These are phyloP conservation scores for Tetraselmis striata DNA, from an alignment of 139 green algal genomes.

Conservation along the genomic window DNA sequence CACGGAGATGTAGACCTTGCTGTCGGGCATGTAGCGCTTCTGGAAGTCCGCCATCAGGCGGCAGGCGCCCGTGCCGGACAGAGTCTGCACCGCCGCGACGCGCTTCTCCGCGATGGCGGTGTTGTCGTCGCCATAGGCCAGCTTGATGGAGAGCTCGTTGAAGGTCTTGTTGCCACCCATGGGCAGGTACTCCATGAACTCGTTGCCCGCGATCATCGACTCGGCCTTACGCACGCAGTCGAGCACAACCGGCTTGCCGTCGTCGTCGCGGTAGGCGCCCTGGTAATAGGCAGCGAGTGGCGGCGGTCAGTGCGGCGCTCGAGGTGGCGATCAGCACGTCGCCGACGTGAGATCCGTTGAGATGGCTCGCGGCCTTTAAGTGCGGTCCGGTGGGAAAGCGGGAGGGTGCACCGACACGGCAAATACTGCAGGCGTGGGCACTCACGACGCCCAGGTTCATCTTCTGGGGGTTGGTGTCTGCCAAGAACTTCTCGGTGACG, in stretches of 20 bases:
- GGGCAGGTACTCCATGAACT: slow-evolving; percentile 86
- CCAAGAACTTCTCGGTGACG: slow-evolving; percentile 63
- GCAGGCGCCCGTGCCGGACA: slow-evolving; percentile 77
- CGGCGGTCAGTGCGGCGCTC: too few species aligned
- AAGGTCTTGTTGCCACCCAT: slow-evolving; percentile 75
- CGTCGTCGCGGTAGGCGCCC: slow-evolving; percentile 79
- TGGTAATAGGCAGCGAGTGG: too few species aligned
- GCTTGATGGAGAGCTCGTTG: slow-evolving; percentile 58
- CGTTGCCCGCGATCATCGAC: slow-evolving; percentile 44
- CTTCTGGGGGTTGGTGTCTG: slow-evolving; percentile 67
- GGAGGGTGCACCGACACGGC: too few species aligned
- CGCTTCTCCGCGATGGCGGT: slow-evolving; percentile 21
- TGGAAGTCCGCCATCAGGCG: slow-evolving; percentile 85
- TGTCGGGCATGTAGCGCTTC: slow-evolving; percentile 28
- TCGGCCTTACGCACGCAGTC: slow-evolving; percentile 78
- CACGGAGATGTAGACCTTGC: slow-evolving; percentile 46
- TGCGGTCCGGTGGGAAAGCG: too few species aligned
- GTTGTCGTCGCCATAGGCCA: slow-evolving; percentile 72
- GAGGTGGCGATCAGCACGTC: too few species aligned
- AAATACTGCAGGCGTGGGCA: too few species aligned
- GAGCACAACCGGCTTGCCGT: slow-evolving; percentile 79
- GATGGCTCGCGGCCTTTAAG: too few species aligned
- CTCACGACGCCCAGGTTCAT: slow-evolving; percentile 87
- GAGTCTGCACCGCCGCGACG: slow-evolving; percentile 71
- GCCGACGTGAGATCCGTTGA: too few species aligned